Percentiles rank a stretch among this genome's conserved stretches.
phyloP scores from a whole-genome alignment of 345 rosid genomes.

The Pistacia atlantica region DNA sequence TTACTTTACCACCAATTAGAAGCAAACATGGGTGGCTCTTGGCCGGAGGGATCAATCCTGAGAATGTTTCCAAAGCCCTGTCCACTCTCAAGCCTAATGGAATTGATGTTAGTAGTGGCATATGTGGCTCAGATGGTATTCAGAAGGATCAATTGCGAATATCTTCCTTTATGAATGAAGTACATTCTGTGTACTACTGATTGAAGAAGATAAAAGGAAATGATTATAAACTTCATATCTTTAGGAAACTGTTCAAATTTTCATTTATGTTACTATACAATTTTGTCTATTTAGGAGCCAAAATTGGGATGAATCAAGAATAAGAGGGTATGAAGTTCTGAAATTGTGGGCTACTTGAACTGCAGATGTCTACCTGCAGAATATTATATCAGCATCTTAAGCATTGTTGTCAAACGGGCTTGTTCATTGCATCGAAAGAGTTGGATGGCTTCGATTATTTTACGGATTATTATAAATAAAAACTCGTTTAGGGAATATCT shows the following conservation, averaged over 20 bases:
- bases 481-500: not conserved
- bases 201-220: not conserved
- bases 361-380: not conserved
- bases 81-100: conserved; percentile 63
- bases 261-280: not conserved
- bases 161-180: conserved; percentile 60
- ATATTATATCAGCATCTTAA: not conserved
- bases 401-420: not conserved
- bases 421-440: not conserved
- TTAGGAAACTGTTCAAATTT: not conserved
- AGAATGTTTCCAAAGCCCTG: conserved; percentile 65
- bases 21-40: conserved; percentile 88
- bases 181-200: conserved; percentile 48
- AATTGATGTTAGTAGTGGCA: conserved; percentile 87
- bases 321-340: not conserved
- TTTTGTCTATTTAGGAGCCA: not conserved
- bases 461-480: not conserved
- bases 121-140: conserved; percentile 71
- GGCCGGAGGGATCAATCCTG: conserved; percentile 83
- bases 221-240: not conserved
- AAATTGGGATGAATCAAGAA: not conserved
- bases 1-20: conserved; percentile 60
- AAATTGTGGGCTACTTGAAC: not conserved
- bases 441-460: not conserved
- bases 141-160: conserved; percentile 60